These are phyloP conservation scores for Circinella umbellata DNA, from an alignment of 371 early-diverging fungal species.

Conservation along the genomic window DNA sequence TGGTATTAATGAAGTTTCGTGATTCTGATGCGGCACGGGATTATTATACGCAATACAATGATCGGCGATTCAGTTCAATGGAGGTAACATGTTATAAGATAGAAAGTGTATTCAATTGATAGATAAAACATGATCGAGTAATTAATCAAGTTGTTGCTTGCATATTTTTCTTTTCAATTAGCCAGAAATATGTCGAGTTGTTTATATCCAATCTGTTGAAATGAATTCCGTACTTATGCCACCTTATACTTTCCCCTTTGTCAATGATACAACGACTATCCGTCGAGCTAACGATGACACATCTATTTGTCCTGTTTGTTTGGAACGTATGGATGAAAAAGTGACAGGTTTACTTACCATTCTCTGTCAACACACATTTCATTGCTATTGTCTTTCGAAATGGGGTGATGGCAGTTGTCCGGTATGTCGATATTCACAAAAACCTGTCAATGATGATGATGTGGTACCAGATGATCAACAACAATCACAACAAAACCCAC, in stretches of 20 bases:
- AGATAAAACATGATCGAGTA: no score
- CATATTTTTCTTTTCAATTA: slow-evolving; percentile 8
- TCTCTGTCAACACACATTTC: slow-evolving; percentile 94
- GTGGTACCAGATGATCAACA: slow-evolving; percentile 2
- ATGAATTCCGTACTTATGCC: slow-evolving; percentile 56
- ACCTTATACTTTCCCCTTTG: slow-evolving; percentile 61
- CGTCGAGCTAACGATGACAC: slow-evolving; percentile 52
- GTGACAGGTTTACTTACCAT: slow-evolving; percentile 88
- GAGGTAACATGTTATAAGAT: slow-evolving; percentile 49
- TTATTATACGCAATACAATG: slow-evolving; percentile 79
- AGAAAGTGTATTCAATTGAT: slow-evolving; percentile 8
- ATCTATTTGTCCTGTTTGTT: slow-evolving; percentile 92
- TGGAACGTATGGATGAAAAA: slow-evolving; percentile 88
- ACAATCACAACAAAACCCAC: slow-evolving; percentile 13
- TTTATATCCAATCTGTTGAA: slow-evolving; percentile 71
- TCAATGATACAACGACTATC: slow-evolving; percentile 32
- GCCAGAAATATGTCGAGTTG: slow-evolving; percentile 76
- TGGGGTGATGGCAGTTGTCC: slow-evolving; percentile 95
- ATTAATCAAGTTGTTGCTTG: no score
- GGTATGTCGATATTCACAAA: slow-evolving; percentile 87
- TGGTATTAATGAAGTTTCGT: slow-evolving; percentile 81
- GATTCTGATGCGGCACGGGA: slow-evolving; percentile 56
- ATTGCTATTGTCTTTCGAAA: slow-evolving; percentile 84
- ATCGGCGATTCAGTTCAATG: slow-evolving; percentile 78
- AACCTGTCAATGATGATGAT: slow-evolving; percentile 20